phyloP scores from a whole-genome alignment of 495 filamentous ascomycete genomes.

The Daldinia childiae region DNA sequence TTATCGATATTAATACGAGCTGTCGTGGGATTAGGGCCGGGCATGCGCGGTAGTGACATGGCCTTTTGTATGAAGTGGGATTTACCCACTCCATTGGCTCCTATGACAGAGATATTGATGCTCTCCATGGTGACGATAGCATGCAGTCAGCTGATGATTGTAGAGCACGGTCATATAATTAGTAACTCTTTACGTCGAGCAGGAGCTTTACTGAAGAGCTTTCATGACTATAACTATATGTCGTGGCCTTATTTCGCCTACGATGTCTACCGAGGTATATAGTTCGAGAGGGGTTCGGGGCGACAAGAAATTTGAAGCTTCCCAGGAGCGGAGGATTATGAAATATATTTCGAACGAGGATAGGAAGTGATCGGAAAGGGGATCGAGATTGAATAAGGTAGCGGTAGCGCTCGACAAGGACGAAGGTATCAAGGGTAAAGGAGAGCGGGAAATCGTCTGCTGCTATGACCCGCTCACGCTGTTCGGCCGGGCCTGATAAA shows the following conservation, averaged over 20 bases:
- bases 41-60: constrained; percentile 70
- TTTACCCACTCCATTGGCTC: constrained; percentile 83
- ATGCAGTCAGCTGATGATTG: constrained; percentile 7
- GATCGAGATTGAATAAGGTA: constrained; percentile 1
- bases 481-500: constrained; percentile 6
- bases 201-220: constrained; percentile 19
- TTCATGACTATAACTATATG: constrained; percentile 29
- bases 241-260: constrained; percentile 3
- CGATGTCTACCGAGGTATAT: constrained; percentile 12
- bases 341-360: constrained; percentile 8
- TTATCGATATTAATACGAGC: constrained; percentile 82
- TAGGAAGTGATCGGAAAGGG: neutral
- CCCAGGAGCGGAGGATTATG: constrained; percentile 9
- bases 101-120: constrained; percentile 88
- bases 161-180: constrained; percentile 21
- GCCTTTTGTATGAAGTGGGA: constrained; percentile 87
- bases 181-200: constrained; percentile 18
- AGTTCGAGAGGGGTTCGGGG: neutral
- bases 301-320: neutral
- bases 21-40: constrained; percentile 63
- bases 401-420: constrained; percentile 2
- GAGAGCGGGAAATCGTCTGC: constrained; percentile 6
- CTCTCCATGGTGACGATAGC: constrained; percentile 59
- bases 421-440: constrained; percentile 2
- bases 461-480: constrained; percentile 12